Percentiles rank a stretch among this genome's conserved stretches.
phyloP scores from a whole-genome alignment of 805 yeast genomes.

The Allodekkera sacchari region DNA sequence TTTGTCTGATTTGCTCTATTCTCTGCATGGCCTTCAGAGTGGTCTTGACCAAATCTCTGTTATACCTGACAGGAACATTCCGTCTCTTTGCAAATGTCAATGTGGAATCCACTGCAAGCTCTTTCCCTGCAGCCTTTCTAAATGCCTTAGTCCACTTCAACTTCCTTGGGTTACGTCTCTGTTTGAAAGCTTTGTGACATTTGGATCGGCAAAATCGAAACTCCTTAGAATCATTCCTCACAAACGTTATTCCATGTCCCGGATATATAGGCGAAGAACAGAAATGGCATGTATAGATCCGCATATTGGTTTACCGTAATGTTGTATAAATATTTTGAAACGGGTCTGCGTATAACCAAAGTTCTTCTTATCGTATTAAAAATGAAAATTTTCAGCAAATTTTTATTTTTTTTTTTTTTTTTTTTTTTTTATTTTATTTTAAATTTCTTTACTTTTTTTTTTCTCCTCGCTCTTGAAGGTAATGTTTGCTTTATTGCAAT shows the following conservation, averaged over 20 bases:
- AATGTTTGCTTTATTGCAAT: too few species aligned
- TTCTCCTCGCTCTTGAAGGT: too few species aligned
- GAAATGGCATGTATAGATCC: constrained; percentile 88
- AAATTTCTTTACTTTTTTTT: too few species aligned
- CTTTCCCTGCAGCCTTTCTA: constrained; percentile 98
- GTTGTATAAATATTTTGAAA: too few species aligned
- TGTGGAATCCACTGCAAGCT: constrained; percentile 94
- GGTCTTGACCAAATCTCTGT: constrained; percentile 90
- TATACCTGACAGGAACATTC: constrained; percentile 95
- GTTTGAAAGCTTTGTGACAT: constrained; percentile 95
- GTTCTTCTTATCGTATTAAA: too few species aligned
- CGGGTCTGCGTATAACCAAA: too few species aligned
- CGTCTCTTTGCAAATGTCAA: constrained; percentile 95
- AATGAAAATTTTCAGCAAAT: too few species aligned
- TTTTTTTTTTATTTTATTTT: too few species aligned
- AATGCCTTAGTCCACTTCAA: constrained; percentile 98
- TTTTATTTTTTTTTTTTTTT: too few species aligned
- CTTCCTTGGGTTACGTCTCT: constrained; percentile 97
- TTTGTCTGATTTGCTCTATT: constrained; percentile 91
- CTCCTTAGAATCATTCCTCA: constrained; percentile 96
- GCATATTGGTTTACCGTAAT: constrained; percentile 44
- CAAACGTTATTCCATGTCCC: constrained; percentile 94
- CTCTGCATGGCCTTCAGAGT: constrained; percentile 94
- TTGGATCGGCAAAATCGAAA: constrained; percentile 96
- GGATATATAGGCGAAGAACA: constrained; percentile 96